Base-by-base conservation (phyloP, 1,139 yeast genomes). In the Geotrichum bryndzae region DNA sequence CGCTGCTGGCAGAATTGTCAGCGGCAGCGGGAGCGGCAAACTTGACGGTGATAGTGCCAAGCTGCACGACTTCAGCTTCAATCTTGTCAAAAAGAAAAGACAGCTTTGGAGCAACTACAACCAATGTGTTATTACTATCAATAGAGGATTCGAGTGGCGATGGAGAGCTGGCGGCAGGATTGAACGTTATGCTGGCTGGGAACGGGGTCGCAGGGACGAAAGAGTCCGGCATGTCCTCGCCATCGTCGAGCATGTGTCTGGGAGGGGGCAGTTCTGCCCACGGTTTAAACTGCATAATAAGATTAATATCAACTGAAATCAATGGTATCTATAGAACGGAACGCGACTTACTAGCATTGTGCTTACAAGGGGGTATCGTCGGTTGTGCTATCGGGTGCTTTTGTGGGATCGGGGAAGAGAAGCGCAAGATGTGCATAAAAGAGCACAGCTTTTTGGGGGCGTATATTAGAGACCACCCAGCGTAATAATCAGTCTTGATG, bases 201-300 rank as follows among this genome's bases (percentile, higher is more conserved):
- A 29, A n/a, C 5, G 59, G 54, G 11, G 59, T 51, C 22, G 56
- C 54, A 31, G 13, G 41, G 10, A 45, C 29, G 31, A 51, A 46
- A 35, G 29, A 46, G 59, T 61, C 61, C 5, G 61, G 57, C 51
- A 80, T 81, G 52, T 80, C 83, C 45, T 75, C 77, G 51, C 72
- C 68, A 54, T 82, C 84, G 64, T 74, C 74, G 51, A 84, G 73
- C 23, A 79, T 69, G 70, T 85, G 87, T 63, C 88, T 80, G 13
- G 87, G 84, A 33, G 80, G 75, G 57, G 80, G 83, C 50, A 73
- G 70, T 61, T 82, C 86, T 18, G 77, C 75, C 79, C 84, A 79
- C 33, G 85, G 86, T 80, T 83, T 84, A 64, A 84, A 78, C 82
- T 82, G 22, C 6, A 29, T 23, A 27, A 2, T n/a, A 22, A 53